Base-by-base conservation (phyloP, 139 green algal genomes). In the Chlamydomonas sp. region DNA sequence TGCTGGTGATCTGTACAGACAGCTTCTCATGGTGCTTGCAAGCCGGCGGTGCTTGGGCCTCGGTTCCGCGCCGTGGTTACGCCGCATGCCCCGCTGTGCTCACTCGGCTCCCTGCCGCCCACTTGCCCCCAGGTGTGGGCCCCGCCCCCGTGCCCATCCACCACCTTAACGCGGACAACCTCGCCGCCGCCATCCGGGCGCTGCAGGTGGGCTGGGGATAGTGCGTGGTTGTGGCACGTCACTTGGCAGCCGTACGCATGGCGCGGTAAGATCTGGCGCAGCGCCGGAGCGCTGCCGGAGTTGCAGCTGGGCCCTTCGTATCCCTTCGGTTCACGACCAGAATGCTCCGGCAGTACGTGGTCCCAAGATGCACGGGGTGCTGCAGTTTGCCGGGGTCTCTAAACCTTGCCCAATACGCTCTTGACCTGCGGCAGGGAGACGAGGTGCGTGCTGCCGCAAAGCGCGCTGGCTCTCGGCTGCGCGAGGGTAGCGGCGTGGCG, bases 141-240 rank as follows among this genome's bases (percentile, higher is more conserved):
- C 95, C 95, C 1, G 74, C 90, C 58, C 92, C 95, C 3, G 91
- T 97, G 12, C 87, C 91, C 59, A 95, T 97, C 9, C 76, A 90
- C 80, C 17, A 89, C 58, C 88, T 97, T 10, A 93, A 59, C 60
- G 84, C 88, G 0, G 63, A 78, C 31, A 78, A 84, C 57, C 87
- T 96, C 17, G 89, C 86, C 61, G 31, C 81, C 0, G 94, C 92
- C n/a, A 89, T 96, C 14, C 85, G 80, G 57, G 61, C 78, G n/a
- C 84, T 90, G 10, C 49, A 63, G 1, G n/a, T 18, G 7, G 63
- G n/a, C n/a, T n/a, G n/a, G n/a, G n/a, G n/a, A n/a, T n/a, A n/a
- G n/a, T n/a, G n/a, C n/a, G n/a, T n/a, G n/a, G n/a, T n/a, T n/a
- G n/a, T n/a, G n/a, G n/a, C n/a, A n/a, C n/a, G n/a, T n/a, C n/a